Conservation (phyloP, 768 basidiomycete genomes). For the Atractiella rhizophila region DNA sequence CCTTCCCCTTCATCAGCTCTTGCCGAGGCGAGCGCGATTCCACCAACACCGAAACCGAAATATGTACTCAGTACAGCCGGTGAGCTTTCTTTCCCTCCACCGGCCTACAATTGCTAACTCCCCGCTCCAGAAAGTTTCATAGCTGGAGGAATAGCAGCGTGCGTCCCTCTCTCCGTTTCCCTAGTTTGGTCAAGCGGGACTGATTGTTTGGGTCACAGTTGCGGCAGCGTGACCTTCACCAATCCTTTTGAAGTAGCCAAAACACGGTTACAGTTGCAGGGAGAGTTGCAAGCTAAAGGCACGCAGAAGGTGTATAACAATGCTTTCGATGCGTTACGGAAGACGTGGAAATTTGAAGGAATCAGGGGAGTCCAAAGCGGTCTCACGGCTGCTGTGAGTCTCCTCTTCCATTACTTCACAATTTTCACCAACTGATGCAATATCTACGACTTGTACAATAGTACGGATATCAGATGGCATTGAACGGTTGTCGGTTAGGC, state of each 20-base stretch:
- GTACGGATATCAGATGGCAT: slow-evolving; percentile 53
- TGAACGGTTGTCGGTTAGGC: slow-evolving; percentile 30
- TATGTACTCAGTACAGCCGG: too few species aligned
- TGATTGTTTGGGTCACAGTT: slow-evolving; percentile 1
- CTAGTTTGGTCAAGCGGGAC: neutral
- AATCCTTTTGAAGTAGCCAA: slow-evolving; percentile 66
- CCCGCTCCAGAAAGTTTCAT: slow-evolving; percentile 63
- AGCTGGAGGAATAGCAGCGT: slow-evolving; percentile 73
- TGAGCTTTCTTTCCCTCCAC: too few species aligned
- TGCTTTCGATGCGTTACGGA: slow-evolving; percentile 49
- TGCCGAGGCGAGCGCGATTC: too few species aligned
- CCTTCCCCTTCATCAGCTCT: too few species aligned
- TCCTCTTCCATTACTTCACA: neutral
- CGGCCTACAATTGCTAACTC: too few species aligned
- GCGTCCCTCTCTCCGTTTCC: slow-evolving; percentile 38
- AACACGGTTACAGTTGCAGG: slow-evolving; percentile 84
- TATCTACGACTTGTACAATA: slow-evolving; percentile 20
- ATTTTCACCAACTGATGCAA: neutral
- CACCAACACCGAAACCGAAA: too few species aligned
- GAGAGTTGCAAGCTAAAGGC: slow-evolving; percentile 42
- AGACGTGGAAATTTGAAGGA: slow-evolving; percentile 17
- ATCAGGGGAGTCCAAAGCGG: slow-evolving; percentile 63
- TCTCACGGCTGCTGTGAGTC: slow-evolving; percentile 55
- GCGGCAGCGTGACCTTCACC: slow-evolving; percentile 35
- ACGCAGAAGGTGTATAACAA: slow-evolving; percentile 53